Base-by-base conservation (phyloP, 306 rosid genomes). In the Malus domestica region DNA sequence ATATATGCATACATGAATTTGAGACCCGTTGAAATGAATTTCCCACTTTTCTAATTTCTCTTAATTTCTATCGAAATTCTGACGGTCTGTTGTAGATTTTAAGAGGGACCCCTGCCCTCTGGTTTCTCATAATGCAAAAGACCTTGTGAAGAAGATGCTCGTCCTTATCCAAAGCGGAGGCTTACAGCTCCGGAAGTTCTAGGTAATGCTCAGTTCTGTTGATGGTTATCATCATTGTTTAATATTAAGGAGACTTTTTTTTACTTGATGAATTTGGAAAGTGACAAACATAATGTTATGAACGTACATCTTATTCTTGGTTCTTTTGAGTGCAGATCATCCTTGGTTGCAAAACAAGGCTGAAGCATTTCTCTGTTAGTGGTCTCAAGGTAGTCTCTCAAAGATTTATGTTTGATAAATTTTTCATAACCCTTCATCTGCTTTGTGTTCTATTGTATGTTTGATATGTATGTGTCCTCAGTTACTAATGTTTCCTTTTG, bases 331-430 rank as follows among this genome's bases (percentile, higher is more conserved):
- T 84, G 90, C 91, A 95, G 98, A 92, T 83, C 99, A 95, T 83
- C 90, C 99, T 60, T 95, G 99, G 99, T 69, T 95, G 29, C 91
- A 80, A 76, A 88, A 95, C 99, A 78, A 89, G 98, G 79, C 91
- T 95, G 45, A 92, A 83, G 93, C 99, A 95, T 78, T 95, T 95
- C 79, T 88, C 99, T 74, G 88, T 93, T 54, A 88, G 90, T 51
- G 99, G 97, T 80, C 82, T 95, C 68, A 83, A 93, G 99, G 99
- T 95, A 92, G 81, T 80, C 69, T 73, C 78, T 77, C 60, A 72
- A 74, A 68, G 20, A 42, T 74, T 55, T 77, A 72, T 58, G n/a
- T 45, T 40, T 20, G 22, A 40, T 35, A 72, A 69, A 51, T 63
- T 70, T 60, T n/a, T 44, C 18, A 61, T 73, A 79, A 62, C 35